These are phyloP conservation scores for Dipodascus geniculatus DNA, from an alignment of 805 yeast species.

Conservation along the genomic window DNA sequence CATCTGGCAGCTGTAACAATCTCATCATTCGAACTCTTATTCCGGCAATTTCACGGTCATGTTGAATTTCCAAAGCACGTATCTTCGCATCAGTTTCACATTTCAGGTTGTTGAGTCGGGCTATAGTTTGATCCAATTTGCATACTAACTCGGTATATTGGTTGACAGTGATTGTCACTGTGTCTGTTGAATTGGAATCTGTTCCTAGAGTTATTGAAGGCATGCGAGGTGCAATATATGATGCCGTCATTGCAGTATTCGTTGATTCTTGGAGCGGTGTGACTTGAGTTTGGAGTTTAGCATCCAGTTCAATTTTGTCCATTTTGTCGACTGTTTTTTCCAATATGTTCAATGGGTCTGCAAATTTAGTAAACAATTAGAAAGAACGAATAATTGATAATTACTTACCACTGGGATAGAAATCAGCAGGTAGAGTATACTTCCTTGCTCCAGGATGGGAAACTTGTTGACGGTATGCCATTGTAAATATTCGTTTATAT, in stretches of 20 bases:
- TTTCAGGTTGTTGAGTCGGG: not conserved
- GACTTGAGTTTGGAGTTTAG: not conserved
- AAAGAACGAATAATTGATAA: not conserved
- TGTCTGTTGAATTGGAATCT: not conserved
- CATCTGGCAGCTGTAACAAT: not conserved
- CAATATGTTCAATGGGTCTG: not conserved
- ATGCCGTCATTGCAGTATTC: not conserved
- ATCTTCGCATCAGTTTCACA: not conserved
- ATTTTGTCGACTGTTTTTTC: not conserved
- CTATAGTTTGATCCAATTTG: not conserved
- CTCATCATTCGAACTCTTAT: not conserved
- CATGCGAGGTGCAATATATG: no score
- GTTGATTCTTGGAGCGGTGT: not conserved
- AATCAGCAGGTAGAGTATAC: not conserved
- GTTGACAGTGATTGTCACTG: not conserved
- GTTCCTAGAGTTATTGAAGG: not conserved
- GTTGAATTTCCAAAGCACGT: not conserved
- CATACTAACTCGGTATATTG: not conserved
- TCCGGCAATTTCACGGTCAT: not conserved
- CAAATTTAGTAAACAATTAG: not conserved
- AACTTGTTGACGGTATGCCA: not conserved
- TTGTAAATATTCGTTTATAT: not conserved
- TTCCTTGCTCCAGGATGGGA: not conserved
- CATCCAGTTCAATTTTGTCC: not conserved
- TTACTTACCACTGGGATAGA: not conserved